Evolutionary conservation across 2,329 filamentous ascomycete species (phyloP).

Genomic region (Hypoxylon sp.): DNA sequence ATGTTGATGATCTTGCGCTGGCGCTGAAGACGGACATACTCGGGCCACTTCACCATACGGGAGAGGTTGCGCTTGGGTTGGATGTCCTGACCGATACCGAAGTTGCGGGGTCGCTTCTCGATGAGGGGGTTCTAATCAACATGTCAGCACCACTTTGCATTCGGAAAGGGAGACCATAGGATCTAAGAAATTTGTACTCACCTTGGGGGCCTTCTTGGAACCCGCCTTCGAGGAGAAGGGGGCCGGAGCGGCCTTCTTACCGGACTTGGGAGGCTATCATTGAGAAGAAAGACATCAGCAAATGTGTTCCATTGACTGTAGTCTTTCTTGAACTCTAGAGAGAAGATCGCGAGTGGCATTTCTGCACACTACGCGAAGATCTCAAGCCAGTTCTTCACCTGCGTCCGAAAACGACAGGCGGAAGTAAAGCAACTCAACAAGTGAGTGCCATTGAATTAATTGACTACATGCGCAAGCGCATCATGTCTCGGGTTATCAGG

Average conservation of each 20-base stretch:
- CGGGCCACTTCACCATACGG: conserved; percentile 99
- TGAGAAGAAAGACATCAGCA: conserved; percentile 99
- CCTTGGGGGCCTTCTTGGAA: conserved; percentile 96
- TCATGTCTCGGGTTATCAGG: conserved; percentile 53
- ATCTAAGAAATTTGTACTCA: conserved; percentile 65
- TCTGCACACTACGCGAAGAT: conserved; percentile 64
- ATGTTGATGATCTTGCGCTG: conserved; percentile 96
- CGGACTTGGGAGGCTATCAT: conserved; percentile 99
- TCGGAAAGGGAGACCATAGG: background rate
- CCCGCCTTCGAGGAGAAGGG: conserved; percentile 96
- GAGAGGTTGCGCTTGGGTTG: conserved; percentile 96
- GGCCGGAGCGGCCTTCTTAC: conserved; percentile 98
- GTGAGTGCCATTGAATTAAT: conserved; percentile 52
- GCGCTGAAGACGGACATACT: conserved; percentile 98
- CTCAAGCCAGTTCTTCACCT: conserved; percentile 79
- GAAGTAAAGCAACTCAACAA: conserved; percentile 58
- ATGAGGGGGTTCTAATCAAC: conserved; percentile 90
- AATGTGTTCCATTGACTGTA: conserved; percentile 80
- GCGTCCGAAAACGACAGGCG: conserved; percentile 61
- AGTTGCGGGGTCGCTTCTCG: conserved; percentile 98
- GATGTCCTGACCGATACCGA: conserved; percentile 98
- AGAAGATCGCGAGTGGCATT: conserved; percentile 72
- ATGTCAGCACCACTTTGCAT: conserved; percentile 44
- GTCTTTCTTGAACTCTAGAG: conserved; percentile 96
- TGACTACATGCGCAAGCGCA: conserved; percentile 52